Percentiles rank a stretch among this genome's conserved stretches.
Conservation (phyloP, 306 rosid genomes). For the Morella rubra region DNA sequence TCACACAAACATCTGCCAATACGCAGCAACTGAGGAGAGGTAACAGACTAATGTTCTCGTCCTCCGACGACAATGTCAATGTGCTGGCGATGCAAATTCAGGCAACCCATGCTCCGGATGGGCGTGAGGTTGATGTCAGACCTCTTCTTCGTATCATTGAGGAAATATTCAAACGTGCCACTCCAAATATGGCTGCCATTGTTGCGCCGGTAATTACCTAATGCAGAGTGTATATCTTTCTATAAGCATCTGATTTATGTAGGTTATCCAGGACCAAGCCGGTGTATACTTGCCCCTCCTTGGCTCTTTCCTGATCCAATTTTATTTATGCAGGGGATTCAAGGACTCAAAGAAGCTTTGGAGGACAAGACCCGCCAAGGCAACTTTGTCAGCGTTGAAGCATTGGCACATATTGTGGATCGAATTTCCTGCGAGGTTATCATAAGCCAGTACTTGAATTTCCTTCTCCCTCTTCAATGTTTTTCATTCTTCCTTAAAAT, state of each 20-base stretch:
- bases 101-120: constrained; percentile 29
- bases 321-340: background rate
- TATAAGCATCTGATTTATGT: background rate
- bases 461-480: background rate
- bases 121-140: constrained; percentile 28
- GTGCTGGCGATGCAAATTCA: constrained; percentile 28
- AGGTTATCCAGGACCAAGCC: background rate
- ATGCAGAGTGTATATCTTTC: background rate
- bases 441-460: background rate
- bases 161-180: constrained; percentile 14
- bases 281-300: background rate
- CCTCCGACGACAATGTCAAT: constrained; percentile 22
- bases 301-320: background rate
- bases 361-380: background rate
- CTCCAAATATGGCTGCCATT: background rate
- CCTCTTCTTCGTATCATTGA: constrained; percentile 19
- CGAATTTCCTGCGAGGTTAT: background rate
- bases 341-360: background rate
- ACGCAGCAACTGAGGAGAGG: constrained; percentile 9
- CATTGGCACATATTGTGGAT: background rate
- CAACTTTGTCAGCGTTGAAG: background rate
- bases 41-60: background rate
- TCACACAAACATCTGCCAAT: background rate
- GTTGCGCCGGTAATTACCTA: background rate
- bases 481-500: background rate